phyloP scores from a whole-genome alignment of 257 asterid species.

The Verbascum thapsus region DNA sequence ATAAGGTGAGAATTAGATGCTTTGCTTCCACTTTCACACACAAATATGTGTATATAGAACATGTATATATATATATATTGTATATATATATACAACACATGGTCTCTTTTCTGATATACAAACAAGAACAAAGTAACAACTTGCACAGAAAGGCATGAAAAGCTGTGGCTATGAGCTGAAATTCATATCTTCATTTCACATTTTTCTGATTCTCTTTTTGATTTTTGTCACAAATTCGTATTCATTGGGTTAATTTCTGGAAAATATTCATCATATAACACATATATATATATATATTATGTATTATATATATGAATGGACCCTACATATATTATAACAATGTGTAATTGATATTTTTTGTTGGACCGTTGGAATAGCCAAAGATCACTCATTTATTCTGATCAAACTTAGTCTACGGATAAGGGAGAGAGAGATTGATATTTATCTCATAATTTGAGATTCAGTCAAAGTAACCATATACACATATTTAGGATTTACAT shows the following conservation, averaged over 20 bases:
- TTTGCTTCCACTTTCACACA: conserved; percentile 22
- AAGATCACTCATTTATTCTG: too few relatives aligned
- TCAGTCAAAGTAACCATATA: conserved; percentile 23
- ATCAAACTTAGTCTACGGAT: background rate
- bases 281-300: too few relatives aligned
- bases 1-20: conserved; percentile 4
- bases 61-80: too few relatives aligned
- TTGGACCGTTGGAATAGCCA: too few relatives aligned
- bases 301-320: too few relatives aligned
- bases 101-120: conserved; percentile 19
- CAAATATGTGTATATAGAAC: background rate
- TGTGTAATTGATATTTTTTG: too few relatives aligned
- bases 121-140: conserved; percentile 22
- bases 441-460: background rate
- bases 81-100: background rate
- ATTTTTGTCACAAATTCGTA: conserved; percentile 16
- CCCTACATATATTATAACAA: too few relatives aligned
- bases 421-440: background rate
- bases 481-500: too few relatives aligned
- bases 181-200: conserved; percentile 29
- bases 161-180: conserved; percentile 32
- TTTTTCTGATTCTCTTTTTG: conserved; percentile 7
- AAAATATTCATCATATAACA: too few relatives aligned
- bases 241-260: too few relatives aligned
- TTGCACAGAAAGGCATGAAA: conserved; percentile 22